Evolutionary conservation across 2,329 filamentous ascomycete genomes (phyloP), one percentile per base, ranked within the genome.

Genomic region (Fusarium drepaniforme): DNA sequence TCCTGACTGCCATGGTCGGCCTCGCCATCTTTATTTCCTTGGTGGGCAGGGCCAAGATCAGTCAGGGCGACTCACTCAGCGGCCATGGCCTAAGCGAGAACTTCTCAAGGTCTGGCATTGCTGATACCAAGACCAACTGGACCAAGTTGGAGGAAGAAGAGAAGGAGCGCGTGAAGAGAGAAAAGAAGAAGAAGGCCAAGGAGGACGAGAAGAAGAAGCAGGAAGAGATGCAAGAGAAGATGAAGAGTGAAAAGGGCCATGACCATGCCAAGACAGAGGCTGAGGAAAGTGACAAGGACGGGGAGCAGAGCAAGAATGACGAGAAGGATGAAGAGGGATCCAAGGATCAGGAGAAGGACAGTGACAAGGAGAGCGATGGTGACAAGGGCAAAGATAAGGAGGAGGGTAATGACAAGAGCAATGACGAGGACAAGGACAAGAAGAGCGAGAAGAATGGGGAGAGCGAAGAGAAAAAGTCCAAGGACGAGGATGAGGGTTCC

Each of bases 1-100:
- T 97, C 11, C 88, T 98, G 77, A 98, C 96, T 3, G 96, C 96
- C 82, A 89, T 98, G 71, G 96, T 98, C 33, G 96, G 96, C 44
- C 87, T 90, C 51, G 92, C 93, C 73, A 96, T 98, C 76, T 91
- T 97, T 49, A 85, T 94, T 77, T 96, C 91, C 73, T 86, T 98
- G 75, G 89, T 98, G 73, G 95, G 94, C 46, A 91, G 96, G 71
- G 93, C 95, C 79, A 93, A 96, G 85, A 91, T 97, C 76, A 88
- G 85, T 62, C 79, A 81, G 38, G 69, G 74, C 1, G 68, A 78
- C 21, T 63, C 70, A 1, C 75, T 82, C 8, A 82, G 83, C 18
- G 81, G 81, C 8, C 72, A 77, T 25, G 83, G 83, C 3, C 66
- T 88, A 56, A 74, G 75, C 40, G 80, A 85, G 37, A 85, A 82